Percentiles rank a stretch among this genome's conserved stretches.
phyloP scores from a whole-genome alignment of 2,329 filamentous ascomycete genomes.

The Penicillium frequentans region DNA sequence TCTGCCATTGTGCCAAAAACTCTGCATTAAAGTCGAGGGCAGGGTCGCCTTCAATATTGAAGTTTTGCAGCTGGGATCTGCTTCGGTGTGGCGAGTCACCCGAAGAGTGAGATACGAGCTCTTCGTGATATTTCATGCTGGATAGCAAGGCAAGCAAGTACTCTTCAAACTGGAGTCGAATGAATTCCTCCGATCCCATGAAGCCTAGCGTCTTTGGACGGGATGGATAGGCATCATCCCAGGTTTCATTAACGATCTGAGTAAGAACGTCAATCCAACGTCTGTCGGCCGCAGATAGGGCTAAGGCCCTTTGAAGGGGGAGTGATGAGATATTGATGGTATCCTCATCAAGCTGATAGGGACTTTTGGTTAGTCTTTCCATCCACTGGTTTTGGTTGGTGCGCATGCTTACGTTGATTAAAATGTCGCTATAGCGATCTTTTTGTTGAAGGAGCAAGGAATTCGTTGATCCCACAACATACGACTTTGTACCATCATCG shows the following conservation, averaged over 20 bases:
- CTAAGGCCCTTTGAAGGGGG: conserved; percentile 71
- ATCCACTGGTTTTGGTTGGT: neutral
- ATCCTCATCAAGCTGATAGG: conserved; percentile 74
- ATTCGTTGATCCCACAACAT: conserved; percentile 96
- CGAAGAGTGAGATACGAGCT: conserved; percentile 52
- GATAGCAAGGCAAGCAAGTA: conserved; percentile 89
- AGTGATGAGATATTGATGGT: conserved; percentile 80
- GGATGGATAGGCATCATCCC: conserved; percentile 87
- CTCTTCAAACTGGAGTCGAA: conserved; percentile 94
- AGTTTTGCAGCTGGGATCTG: conserved; percentile 54
- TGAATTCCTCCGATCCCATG: conserved; percentile 94
- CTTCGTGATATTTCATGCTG: conserved; percentile 83
- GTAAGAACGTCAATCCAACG: conserved; percentile 97
- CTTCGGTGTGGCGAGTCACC: conserved; percentile 43
- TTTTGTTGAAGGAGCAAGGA: conserved; percentile 89
- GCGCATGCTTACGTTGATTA: conserved; percentile 67
- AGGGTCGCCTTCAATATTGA: conserved; percentile 76
- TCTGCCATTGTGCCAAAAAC: conserved; percentile 84
- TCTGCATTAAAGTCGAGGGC: conserved; percentile 78
- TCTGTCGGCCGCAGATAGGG: conserved; percentile 81
- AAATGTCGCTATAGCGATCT: conserved; percentile 91
- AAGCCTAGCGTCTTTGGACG: conserved; percentile 95
- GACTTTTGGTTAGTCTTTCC: neutral
- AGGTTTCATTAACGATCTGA: conserved; percentile 90
- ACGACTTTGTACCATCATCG: conserved; percentile 92